Percentiles rank a stretch among this genome's conserved stretches.
phyloP scores from a whole-genome alignment of 768 basidiomycete species.

The Suillus luteus region DNA sequence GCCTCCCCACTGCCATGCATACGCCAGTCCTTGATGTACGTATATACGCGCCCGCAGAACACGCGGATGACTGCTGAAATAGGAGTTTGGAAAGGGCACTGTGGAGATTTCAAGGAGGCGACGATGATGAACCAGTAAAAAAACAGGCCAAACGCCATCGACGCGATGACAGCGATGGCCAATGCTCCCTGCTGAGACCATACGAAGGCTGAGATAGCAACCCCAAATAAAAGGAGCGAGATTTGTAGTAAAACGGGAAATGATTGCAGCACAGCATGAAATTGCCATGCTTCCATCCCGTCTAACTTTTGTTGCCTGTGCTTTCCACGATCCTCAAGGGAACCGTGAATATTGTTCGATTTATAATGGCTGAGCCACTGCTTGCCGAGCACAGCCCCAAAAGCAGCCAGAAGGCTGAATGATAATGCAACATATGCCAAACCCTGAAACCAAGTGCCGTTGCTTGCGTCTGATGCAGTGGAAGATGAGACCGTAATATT shows the following conservation, averaged over 20 bases:
- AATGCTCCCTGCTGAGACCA: conserved; percentile 1
- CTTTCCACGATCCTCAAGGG: conserved; percentile 10
- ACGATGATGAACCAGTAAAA: neutral
- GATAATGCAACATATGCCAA: conserved; percentile 23
- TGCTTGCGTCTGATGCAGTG: neutral
- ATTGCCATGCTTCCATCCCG: neutral
- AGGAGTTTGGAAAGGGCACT: conserved; percentile 10
- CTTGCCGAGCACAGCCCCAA: conserved; percentile 22
- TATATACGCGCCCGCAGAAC: neutral
- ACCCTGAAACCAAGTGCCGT: conserved; percentile 16
- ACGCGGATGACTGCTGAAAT: neutral
- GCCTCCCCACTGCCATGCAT: neutral
- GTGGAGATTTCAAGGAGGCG: neutral
- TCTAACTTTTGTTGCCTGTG: conserved; percentile 6
- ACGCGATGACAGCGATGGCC: conserved; percentile 2
- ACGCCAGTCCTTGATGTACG: neutral
- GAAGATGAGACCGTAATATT: neutral
- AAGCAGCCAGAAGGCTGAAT: conserved; percentile 25
- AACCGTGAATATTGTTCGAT: conserved; percentile 14
- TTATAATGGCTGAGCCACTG: conserved; percentile 19
- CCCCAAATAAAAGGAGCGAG: conserved; percentile 10
- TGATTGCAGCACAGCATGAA: conserved; percentile 3
- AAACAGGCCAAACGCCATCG: neutral
- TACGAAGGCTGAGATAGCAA: conserved; percentile 6
- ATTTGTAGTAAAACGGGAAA: conserved; percentile 14